Base-by-base conservation (phyloP, 768 basidiomycete genomes). In the Mycena sanguinolenta region DNA sequence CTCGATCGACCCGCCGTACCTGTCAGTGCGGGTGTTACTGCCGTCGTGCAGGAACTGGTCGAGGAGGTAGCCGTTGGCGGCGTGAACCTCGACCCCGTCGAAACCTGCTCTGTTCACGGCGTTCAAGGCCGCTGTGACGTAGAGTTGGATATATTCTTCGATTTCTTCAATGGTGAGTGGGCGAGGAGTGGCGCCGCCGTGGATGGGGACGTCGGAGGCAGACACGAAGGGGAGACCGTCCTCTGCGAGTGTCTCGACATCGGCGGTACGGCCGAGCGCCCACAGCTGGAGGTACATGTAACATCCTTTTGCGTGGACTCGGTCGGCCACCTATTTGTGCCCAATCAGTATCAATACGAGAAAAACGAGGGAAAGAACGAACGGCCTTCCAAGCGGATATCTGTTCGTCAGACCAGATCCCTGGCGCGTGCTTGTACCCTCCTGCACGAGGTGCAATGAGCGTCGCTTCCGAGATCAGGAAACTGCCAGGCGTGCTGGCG, bases 21-120 rank as follows among this genome's bases (percentile, higher is more conserved):
- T 28, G 83, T 71, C 65, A 2, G 38, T 85, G 17, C 87, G 81
- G 23, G 80, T 76, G 77, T 89, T 89, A 19, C 77, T 75, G 3
- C 75, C 59, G 38, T 80, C 72, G 63, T 87, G 84, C n/a, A 10
- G 67, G 80, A 89, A 88, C 74, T 89, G 86, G 73, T 89, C 85
- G 27, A 82, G 58, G 28, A 85, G 68, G 64, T n/a, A 80, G 0
- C 79, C 79, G 44, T 79, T 78, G 16, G 75, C 77, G 14, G 64
- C 75, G 52, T 80, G 80, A 66, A 85, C 80, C 79, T 91, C 88
- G 4, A n/a, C n/a, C n/a, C n/a, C n/a, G n/a, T n/a, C n/a, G n/a
- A n/a, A n/a, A 88, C 88, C 89, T 44, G 89, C 87, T 55, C 62
- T 73, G 42, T 80, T 77, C 32, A 88, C 77, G 52, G 86, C 84